Base-by-base conservation (phyloP, 163 green algal genomes). In the Scenedesmus sp. region DNA sequence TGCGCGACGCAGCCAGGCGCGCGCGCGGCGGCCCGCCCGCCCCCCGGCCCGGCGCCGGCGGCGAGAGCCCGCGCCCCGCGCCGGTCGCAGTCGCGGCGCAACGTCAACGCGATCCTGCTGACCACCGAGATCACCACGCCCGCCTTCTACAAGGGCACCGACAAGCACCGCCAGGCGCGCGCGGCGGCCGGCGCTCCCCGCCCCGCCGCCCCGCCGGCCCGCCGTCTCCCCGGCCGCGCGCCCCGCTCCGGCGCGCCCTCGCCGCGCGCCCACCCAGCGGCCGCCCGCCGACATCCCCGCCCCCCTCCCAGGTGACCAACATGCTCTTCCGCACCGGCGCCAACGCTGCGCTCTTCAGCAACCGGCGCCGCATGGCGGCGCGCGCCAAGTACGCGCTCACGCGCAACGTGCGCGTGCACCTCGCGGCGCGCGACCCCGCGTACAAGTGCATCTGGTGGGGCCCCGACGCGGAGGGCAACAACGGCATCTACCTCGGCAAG, bases 371-470 rank as follows among this genome's bases (percentile, higher is more conserved):
- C 0, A 78, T 84, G 57, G 26, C 70, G 22, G 51, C 51, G 1
- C 58, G 29, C 29, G 62, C 74, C 56, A 87, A 87, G 77, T 90
- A 90, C 45, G 31, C 90, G 84, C 88, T 99, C 70, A 39, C 63
- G 28, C 62, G 84, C 53, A 65, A 80, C 42, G 58, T 84, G 18
- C 80, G 93, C 4, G 89, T 95, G 34, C 93, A 97, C 79, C 50
- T 93, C 47, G 93, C 90, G 18, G 73, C 75, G 2, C 83, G 91
- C 58, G 89, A 96, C 34, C 74, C 77, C 0, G 89, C 92, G 4
- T 92, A 92, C 78, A 81, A 58, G 71, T 92, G 82, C 67, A 88
- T 88, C 63, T 82, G 72, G 71, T 88, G 83, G 63, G 83, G 78
- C 42, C 83, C 83, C 14, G 82, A 84, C 63, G 60, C 28, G 17